Base-by-base conservation (phyloP, 768 basidiomycete genomes). In the Tricholoma bakamatsutake region DNA sequence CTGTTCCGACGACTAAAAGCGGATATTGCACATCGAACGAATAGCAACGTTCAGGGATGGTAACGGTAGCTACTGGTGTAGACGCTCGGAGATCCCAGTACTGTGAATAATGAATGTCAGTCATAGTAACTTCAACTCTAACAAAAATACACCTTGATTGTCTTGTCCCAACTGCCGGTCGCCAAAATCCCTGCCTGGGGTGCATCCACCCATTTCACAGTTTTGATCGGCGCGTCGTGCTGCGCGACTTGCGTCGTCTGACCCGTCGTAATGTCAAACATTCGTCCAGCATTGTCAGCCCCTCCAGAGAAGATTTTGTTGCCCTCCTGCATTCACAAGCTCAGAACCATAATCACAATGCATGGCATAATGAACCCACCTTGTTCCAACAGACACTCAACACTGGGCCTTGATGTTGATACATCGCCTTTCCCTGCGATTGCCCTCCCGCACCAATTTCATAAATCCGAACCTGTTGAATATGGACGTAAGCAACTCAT, bases 81-180 rank as follows among this genome's bases (percentile, higher is more conserved):
- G 86, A 71, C 1, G 82, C 77, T 31, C 92, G 83, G 58, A 94
- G 70, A 70, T 97, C 93, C 95, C 95, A 98, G 64, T 97, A 98
- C 93, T 97, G 62, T 17, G 15, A 3, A 56, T 18, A 42, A 30
- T 27, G 12, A 27, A 31, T 24, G 24, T 45, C 37, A 53, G 21
- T 51, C 40, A 47, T 39, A 33, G 24, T n/a, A 50, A 31, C 31
- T 57, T 50, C 43, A 47, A 21, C 17, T 1, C 6, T 0, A 52
- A 49, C 39, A 52, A 60, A 57, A 2, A 65, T 73, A 54, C 61
- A 94, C 95, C 79, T 94, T 96, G 67, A 98, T 72, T 1, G 92
- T 96, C 73, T 96, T 96, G 70, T 99, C 96, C 97, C 97, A 99
- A 52, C 93, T 93, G 9, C 94, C 97, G 1, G 96, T 98, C 11